A percentile compares a stretch with the other conserved stretches of the same genome.
These are phyloP conservation scores for Bodo saltans DNA, from an alignment of 78 protist species.

Conservation along the genomic window DNA sequence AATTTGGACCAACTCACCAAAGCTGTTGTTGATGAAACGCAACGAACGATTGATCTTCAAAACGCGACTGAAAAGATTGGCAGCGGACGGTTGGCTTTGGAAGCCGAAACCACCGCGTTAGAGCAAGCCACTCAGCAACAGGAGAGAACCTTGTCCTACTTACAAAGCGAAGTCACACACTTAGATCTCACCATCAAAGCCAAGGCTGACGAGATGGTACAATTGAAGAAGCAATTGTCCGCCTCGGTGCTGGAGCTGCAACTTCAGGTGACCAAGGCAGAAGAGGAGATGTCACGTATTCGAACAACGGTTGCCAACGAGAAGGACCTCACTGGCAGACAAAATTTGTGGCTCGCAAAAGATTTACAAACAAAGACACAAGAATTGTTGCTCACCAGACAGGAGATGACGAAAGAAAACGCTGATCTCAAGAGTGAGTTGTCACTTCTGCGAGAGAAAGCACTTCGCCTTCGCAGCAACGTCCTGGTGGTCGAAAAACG, in stretches of 20 bases:
- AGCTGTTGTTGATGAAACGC: not conserved
- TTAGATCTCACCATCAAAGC: not conserved
- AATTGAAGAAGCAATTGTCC: constrained; percentile 27
- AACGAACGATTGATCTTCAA: constrained; percentile 2
- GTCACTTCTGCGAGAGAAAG: constrained; percentile 21
- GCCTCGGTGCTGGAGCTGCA: constrained; percentile 20
- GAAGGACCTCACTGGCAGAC: constrained; percentile 26
- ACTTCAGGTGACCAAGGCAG: constrained; percentile 23
- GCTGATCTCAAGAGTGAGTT: constrained; percentile 5
- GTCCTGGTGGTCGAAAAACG: constrained; percentile 9
- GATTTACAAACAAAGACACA: constrained; percentile 5
- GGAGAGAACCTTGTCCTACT: constrained; percentile 16
- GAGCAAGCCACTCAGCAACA: constrained; percentile 21
- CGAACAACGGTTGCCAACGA: constrained; percentile 19
- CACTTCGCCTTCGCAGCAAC: not conserved
- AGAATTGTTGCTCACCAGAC: constrained; percentile 3
- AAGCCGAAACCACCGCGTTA: constrained; percentile 22
- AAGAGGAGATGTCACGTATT: constrained; percentile 27
- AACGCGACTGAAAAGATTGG: constrained; percentile 19
- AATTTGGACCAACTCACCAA: not conserved
- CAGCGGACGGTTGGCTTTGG: not conserved
- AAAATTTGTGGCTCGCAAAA: constrained; percentile 31
- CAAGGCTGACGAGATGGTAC: constrained; percentile 19
- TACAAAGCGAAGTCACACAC: not conserved
- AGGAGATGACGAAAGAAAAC: constrained; percentile 30